Evolutionary conservation across 306 rosid genomes (phyloP), one percentile per base, ranked within the genome.

Genomic region (Potentilla sterilis): DNA sequence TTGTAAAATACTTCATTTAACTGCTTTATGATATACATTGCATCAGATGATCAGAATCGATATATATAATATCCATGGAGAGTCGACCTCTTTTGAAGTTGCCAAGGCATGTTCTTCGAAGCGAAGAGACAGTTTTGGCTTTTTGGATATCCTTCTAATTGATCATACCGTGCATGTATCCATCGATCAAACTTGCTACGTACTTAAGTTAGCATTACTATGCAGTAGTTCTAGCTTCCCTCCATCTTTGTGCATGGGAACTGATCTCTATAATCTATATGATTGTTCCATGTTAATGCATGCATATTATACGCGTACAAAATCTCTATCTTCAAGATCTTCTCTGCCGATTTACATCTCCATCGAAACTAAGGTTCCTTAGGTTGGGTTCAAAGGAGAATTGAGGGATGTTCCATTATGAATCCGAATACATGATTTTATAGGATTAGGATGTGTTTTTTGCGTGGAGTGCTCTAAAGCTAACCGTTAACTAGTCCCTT

Each of bases 21-120:
- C 16, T 22, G 42, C 51, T 55, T 40, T 40, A 38, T 32, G 18
- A 74, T 41, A 76, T 89, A 55, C 89, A 87, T 13, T 83, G 93
- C 74, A 87, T 67, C 80, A 46, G 76, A 90, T 37, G 40, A 37
- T 37, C 40, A 37, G 40, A 5, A 75, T 73, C 24, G 79, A 59
- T 69, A 24, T 71, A 59, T 69, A 24, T 71, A 22, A 24, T 35
- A 9, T 58, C 8, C 18, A 21, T 5, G 1, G 13, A 34, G 47
- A 52, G 35, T 47, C 28, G 12, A 61, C 13, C 73, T 52, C 66
- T 71, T 49, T 35, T 22, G 12, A 38, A 78, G 49, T 54, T 40
- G 52, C 42, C 35, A 71, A 54, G 58, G 81, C 61, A 73, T 73
- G 48, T 79, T 73, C 82, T 67, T 72, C 62, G 49, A 79, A 72